phyloP scores from a whole-genome alignment of 352 stramenopile species.

The Phytophthora ramorum region DNA sequence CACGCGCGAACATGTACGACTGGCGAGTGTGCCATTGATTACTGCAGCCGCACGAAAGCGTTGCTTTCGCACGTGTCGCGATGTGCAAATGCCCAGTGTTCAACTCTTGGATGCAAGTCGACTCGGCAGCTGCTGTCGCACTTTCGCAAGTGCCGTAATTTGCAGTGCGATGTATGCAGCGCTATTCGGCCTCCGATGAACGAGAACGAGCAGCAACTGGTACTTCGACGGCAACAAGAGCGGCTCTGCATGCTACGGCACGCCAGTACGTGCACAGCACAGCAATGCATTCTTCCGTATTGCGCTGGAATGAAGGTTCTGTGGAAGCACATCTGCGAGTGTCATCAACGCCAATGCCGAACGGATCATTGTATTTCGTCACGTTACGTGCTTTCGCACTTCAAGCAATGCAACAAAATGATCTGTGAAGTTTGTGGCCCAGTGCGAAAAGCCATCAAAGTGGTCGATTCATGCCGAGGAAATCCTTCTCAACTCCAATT shows the following conservation, averaged over 20 bases:
- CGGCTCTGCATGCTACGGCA: constrained; percentile 89
- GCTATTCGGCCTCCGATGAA: constrained; percentile 91
- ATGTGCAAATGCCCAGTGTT: constrained; percentile 86
- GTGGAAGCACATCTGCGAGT: constrained; percentile 93
- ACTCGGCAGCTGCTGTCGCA: constrained; percentile 87
- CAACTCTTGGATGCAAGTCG: constrained; percentile 89
- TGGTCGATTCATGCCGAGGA: constrained; percentile 83
- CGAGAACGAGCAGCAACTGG: constrained; percentile 84
- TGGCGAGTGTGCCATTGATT: constrained; percentile 79
- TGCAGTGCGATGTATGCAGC: constrained; percentile 89
- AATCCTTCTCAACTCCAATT: constrained; percentile 81
- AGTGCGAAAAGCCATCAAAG: constrained; percentile 88
- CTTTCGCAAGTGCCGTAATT: constrained; percentile 88
- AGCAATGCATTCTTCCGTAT: constrained; percentile 82
- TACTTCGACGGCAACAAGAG: constrained; percentile 87
- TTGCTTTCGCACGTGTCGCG: constrained; percentile 84
- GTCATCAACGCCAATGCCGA: constrained; percentile 86
- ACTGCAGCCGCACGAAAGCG: constrained; percentile 83
- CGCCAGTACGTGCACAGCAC: constrained; percentile 74
- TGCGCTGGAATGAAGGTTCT: constrained; percentile 90
- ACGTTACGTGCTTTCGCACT: constrained; percentile 89
- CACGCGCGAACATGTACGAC: constrained; percentile 84
- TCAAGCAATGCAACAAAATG: constrained; percentile 93
- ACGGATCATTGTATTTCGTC: constrained; percentile 91
- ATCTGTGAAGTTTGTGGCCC: constrained; percentile 91